Base-by-base conservation (phyloP, 768 basidiomycete species). In the Rhizopogon salebrosus region DNA sequence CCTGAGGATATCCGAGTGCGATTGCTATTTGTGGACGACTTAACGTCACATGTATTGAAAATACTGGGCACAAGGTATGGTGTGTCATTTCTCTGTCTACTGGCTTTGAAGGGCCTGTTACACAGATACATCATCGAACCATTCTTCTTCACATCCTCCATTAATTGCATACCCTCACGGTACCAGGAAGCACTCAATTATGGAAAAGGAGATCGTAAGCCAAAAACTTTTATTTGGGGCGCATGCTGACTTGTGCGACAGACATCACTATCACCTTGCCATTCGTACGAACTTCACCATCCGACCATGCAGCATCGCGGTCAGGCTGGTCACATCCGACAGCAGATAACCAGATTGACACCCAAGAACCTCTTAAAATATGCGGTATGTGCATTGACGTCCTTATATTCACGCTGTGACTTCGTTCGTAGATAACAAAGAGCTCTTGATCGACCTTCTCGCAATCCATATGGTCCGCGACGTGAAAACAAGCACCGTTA, bases 81-180 rank as follows among this genome's bases (percentile, higher is more conserved):
- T 0, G 37, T 6, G 0, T 43, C 37, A 41, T 10, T 34, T 27
- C 7, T n/a, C 13, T 39, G 20, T 11, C 2, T 3, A 27, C 16
- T 35, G 6, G 41, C 1, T 22, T 26, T 41, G 42, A 41, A 1
- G 31, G 26, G 38, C 10, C 10, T 51, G 4, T 3, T 35, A 10
- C 26, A 6, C 20, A 71, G 82, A 61, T 82, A 79, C 52, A 70
- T 83, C n/a, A n/a, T n/a, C n/a, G n/a, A n/a, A n/a, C n/a, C n/a
- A n/a, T n/a, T n/a, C n/a, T n/a, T n/a, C n/a, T n/a, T n/a, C n/a
- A n/a, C n/a, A n/a, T n/a, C n/a, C n/a, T n/a, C n/a, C n/a, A n/a
- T n/a, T n/a, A n/a, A 80, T 54, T 84, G 82, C 82, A 86, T 85
- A 55, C 84, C 84, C 3, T 80, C 82, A 1, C 76, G 83, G 49